Evolutionary conservation across 352 stramenopile species (phyloP), one percentile per base, ranked within the genome.

Genomic region (Albugo candida): DNA sequence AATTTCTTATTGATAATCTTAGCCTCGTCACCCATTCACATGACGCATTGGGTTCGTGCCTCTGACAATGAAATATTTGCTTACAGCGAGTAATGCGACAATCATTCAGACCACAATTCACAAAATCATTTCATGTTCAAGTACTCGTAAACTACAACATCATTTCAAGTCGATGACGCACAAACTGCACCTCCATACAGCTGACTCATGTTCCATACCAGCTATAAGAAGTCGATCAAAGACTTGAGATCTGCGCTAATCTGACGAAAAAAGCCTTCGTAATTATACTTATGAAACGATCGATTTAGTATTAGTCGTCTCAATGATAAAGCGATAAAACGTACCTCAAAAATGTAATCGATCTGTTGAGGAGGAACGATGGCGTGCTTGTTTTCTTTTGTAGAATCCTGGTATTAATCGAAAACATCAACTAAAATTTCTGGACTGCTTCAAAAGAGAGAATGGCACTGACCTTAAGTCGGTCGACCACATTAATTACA

Each of bases 261-360:
- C 63, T 83, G 71, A 34, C 71, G 69, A 59, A 86, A 86, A 38
- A 86, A 86, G 18, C 74, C 74, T 49, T 83, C 69, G 57, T 86
- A 86, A 60, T 86, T 86, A 54, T 81, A 86, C 71, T 85, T 49
- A 47, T 39, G 19, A 58, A 27, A 49, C 16, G 8, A 1, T 20
- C 48, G 2, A 10, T 13, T 11, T 60, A 54, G 60, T 13, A 39
- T 43, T 8, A 3, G n/a, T 36, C 0, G 3, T 14, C 35, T 13
- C n/a, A 27, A 13, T 0, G 24, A 36, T 2, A 24, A 31, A 11
- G n/a, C 14, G 12, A 1, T 42, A 16, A 14, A 24, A 48, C 55
- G 59, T 50, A 88, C 76, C 63, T 86, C 77, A 77, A 91, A 91
- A 64, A 91, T 91, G 61, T 91, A 91, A 54, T 86, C 77, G 43